Base-by-base conservation (phyloP, 371 early-diverging fungal species). In the Apophysomyces variabilis region DNA sequence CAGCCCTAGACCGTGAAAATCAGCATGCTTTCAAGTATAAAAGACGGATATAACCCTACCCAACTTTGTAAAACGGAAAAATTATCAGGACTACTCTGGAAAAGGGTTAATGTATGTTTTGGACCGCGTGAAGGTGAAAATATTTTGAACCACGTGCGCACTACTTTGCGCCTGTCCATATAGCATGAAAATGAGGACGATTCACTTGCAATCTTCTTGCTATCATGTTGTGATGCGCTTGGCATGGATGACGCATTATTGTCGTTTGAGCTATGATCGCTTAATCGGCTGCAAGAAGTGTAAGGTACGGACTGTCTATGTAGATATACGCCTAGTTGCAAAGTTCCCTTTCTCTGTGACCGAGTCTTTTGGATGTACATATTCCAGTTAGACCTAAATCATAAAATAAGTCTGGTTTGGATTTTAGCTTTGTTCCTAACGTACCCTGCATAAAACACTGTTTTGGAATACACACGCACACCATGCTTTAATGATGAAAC, bases 391-490 rank as follows among this genome's bases (percentile, higher is more conserved):
- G 87, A 87, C 38, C 87, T 86, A 73, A 60, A 54, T 36, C 39
- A 37, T n/a, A 6, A 26, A n/a, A 60, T 63, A 14, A 45, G 13
- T 37, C 7, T 12, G 0, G 12, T 13, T 35, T 32, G 7, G 59
- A n/a, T 18, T 35, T 26, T 9, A n/a, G 13, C 18, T 6, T 58
- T 26, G 26, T 35, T 39, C 32, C 9, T 4, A 26, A 46, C 54
- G 70, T 76, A 85, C 85, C 87, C 88, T 26, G 84, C 86, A 64
- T 87, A 86, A 57, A 85, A 87, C 11, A 87, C 68, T 0, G 73
- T 68, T n/a, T 82, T 76, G 1, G 86, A 85, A 56, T 74, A 82
- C 0, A 85, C 67, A 7, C 79, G 76, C 14, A 76, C 70, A 36
- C 76, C 73, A 16, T 74, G 73, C 38, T 77, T 77, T 5, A 85